Percentiles rank a stretch among this genome's conserved stretches.
Conservation (phyloP, 2,329 filamentous ascomycete species). For the Sclerotiophoma versabilis region DNA sequence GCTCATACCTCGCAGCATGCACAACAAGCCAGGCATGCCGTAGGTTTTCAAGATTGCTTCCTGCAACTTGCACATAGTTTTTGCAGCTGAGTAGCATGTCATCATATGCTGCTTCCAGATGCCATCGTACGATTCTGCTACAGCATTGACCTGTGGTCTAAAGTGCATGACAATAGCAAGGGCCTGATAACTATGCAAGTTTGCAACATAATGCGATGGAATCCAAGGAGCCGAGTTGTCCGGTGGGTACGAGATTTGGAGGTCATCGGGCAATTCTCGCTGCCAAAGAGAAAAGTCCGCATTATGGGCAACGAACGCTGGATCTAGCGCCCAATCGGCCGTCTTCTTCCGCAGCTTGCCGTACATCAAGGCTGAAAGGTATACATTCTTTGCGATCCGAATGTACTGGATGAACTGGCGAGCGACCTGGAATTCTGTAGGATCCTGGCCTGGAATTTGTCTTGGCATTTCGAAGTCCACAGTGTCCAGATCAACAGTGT, state of each 20-base stretch:
- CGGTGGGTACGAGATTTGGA: conserved; percentile 77
- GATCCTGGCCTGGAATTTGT: conserved; percentile 71
- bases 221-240: conserved; percentile 86
- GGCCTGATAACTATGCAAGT: conserved; percentile 88
- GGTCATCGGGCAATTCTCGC: conserved; percentile 76
- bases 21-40: conserved; percentile 80
- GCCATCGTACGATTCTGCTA: conserved; percentile 78
- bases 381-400: conserved; percentile 78
- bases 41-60: conserved; percentile 80
- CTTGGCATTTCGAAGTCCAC: conserved; percentile 76
- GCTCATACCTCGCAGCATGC: conserved; percentile 93
- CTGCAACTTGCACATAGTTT: conserved; percentile 83
- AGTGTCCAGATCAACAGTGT: conserved; percentile 75
- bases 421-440: conserved; percentile 77
- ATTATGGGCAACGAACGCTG: conserved; percentile 80
- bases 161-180: conserved; percentile 86
- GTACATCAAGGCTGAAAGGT: conserved; percentile 78
- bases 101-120: conserved; percentile 90
- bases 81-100: conserved; percentile 83
- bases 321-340: conserved; percentile 86
- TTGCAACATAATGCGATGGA: conserved; percentile 85
- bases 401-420: conserved; percentile 85
- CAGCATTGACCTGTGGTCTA: conserved; percentile 78
- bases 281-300: conserved; percentile 79
- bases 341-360: conserved; percentile 74